Base-by-base conservation (phyloP, 2,329 filamentous ascomycete genomes). In the Phaeosphaeria sp. region DNA sequence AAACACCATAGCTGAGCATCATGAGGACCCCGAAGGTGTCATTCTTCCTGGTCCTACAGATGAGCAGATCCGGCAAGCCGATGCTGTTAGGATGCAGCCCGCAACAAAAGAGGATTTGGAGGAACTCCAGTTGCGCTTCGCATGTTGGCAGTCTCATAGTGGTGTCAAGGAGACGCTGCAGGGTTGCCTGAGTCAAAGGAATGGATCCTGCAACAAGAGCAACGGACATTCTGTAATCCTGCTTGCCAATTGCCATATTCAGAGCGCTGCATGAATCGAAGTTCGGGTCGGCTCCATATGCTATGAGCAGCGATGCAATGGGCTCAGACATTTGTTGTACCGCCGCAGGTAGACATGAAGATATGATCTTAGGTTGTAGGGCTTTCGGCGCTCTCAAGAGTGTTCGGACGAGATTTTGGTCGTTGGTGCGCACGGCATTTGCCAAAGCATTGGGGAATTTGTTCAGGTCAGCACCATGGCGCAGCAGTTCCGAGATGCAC, bases 241-340 rank as follows among this genome's bases (percentile, higher is more conserved):
- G 66, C 45, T 60, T 63, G 11, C 71, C 66, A 33, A 77, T 73
- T 2, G 74, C 67, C 61, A 67, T 72, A 13, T 70, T 70, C 2
- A 76, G 52, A 49, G 74, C 74, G 53, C 65, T 69, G 46, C 73
- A 70, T 6, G 66, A 64, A 40, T 75, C 66, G 56, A 73, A 76
- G 54, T 77, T 77, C 13, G 74, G 74, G 55, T 77, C 70, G 21
- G 73, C 74, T 7, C 74, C 74, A 54, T 76, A 70, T 7, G 64
- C 60, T 40, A 75, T 64, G 17, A 76, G 59, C n/a, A 75, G 56
- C 9, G 73, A 74, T 27, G 69, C 55, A 9, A 68, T 61, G 2
- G 64, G 49, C 42, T 71, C 68, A 5, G 71, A 74, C n/a, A 63
- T 67, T 21, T 73, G 69, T 51, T 74, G 71, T 4, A 75, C 71